Conservation (phyloP, 345 rosid species). For the Eucalyptus fibrosa region DNA sequence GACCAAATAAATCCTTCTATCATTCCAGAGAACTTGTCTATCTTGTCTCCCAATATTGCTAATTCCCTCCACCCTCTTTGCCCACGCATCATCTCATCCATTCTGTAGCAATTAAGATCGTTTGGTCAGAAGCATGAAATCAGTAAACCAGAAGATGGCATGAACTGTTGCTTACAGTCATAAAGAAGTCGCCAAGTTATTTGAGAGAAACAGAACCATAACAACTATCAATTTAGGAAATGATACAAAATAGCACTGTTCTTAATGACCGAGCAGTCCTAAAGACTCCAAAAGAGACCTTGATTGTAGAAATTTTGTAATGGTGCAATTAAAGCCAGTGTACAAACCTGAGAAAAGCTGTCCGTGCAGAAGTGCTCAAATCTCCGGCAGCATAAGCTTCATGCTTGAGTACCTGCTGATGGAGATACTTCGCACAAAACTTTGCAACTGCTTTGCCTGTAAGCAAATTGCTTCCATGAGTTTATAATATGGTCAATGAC, state of each 20-base stretch:
- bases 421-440: conserved; percentile 87
- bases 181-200: not conserved
- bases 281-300: not conserved
- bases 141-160: not conserved
- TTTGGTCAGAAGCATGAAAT: not conserved
- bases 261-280: not conserved
- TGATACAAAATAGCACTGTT: not conserved
- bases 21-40: conserved; percentile 83
- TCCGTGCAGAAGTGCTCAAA: conserved; percentile 50
- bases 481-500: not conserved
- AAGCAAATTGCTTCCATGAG: not conserved
- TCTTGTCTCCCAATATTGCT: conserved; percentile 71
- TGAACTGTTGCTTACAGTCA: not conserved
- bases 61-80: conserved; percentile 96
- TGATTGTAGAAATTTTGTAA: not conserved
- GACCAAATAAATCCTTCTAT: conserved; percentile 95
- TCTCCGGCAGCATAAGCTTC: conserved; percentile 80
- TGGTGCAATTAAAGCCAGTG: not conserved
- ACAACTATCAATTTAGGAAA: not conserved
- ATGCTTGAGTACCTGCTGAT: conserved; percentile 62
- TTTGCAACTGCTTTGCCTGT: conserved; percentile 92
- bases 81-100: conserved; percentile 99
- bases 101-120: conserved; percentile 16
- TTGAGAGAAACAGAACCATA: not conserved
- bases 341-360: conserved; percentile 66